Percentiles rank a stretch among this genome's conserved stretches.
phyloP scores from a whole-genome alignment of 2,329 filamentous ascomycete species.

The Aureobasidium sp. region DNA sequence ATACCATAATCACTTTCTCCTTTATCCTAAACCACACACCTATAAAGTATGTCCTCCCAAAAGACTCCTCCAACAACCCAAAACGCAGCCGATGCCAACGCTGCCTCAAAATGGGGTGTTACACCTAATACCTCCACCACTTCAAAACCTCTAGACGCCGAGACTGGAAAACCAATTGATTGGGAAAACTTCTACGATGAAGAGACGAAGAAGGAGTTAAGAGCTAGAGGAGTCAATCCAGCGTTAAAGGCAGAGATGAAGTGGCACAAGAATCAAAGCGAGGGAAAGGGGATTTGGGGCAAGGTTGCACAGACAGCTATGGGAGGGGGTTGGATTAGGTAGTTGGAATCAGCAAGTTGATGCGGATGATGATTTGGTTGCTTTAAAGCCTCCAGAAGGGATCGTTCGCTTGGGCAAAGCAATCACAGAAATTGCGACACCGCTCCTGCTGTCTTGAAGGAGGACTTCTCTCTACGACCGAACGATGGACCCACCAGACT shows the following conservation, averaged over 20 bases:
- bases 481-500: too few relatives aligned
- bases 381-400: too few relatives aligned
- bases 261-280: conserved; percentile 3
- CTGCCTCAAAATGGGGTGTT: conserved; percentile 15
- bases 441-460: too few relatives aligned
- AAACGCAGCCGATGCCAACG: not conserved
- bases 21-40: not conserved
- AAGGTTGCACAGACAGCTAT: conserved; percentile 16
- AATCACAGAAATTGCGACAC: too few relatives aligned
- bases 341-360: not conserved
- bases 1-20: not conserved
- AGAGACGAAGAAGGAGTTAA: conserved; percentile 12
- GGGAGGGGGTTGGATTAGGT: conserved; percentile 16
- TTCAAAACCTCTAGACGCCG: not conserved
- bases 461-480: too few relatives aligned
- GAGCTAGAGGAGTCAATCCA: conserved; percentile 16
- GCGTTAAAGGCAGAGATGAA: conserved; percentile 18
- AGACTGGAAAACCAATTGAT: conserved; percentile 3
- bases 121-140: conserved; percentile 2
- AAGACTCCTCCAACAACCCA: not conserved
- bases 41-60: not conserved
- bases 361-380: too few relatives aligned
- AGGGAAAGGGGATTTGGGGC: conserved; percentile 13
- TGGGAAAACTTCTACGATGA: conserved; percentile 16
- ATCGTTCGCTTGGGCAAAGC: too few relatives aligned